These are phyloP conservation scores for Typha latifolia DNA, from an alignment of 176 grass and related monocot genomes.

Conservation along the genomic window DNA sequence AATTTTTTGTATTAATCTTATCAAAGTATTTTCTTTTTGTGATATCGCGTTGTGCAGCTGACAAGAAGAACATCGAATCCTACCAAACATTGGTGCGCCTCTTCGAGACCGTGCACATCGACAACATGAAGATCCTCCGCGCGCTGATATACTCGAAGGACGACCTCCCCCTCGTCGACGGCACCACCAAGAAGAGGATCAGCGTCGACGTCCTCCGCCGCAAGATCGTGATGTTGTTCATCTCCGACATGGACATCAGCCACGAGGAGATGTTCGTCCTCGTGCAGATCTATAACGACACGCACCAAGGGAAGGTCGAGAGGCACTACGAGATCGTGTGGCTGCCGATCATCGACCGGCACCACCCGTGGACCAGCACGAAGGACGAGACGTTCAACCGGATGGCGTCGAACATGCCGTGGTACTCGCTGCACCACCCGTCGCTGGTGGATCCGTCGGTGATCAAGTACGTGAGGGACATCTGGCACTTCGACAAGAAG, in stretches of 20 bases:
- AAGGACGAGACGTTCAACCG: slow-evolving; percentile 26
- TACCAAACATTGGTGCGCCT: slow-evolving; percentile 26
- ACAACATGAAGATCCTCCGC: slow-evolving; percentile 37
- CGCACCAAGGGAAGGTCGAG: slow-evolving; percentile 21
- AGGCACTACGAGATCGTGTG: slow-evolving; percentile 33
- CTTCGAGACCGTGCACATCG: slow-evolving; percentile 30
- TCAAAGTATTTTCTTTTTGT: too few relatives aligned
- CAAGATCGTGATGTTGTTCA: slow-evolving; percentile 39
- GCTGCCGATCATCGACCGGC: slow-evolving; percentile 31
- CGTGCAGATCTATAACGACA: slow-evolving; percentile 29
- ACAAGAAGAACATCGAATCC: slow-evolving; percentile 34
- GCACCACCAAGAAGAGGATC: slow-evolving; percentile 16
- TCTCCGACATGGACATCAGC: slow-evolving; percentile 33
- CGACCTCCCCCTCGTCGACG: slow-evolving; percentile 25
- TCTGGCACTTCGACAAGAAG: slow-evolving; percentile 42
- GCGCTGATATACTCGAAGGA: slow-evolving; percentile 34
- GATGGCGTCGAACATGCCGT: slow-evolving; percentile 31
- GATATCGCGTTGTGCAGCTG: slow-evolving; percentile 9
- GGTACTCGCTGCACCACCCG: slow-evolving; percentile 31
- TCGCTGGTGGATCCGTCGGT: slow-evolving; percentile 22
- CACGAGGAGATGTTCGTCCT: slow-evolving; percentile 38
- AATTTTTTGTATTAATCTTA: too few relatives aligned
- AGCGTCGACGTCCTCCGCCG: slow-evolving; percentile 28
- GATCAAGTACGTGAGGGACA: slow-evolving; percentile 16
- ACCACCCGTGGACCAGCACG: slow-evolving; percentile 10